Evolutionary conservation across 257 asterid genomes (phyloP), one percentile per base, ranked within the genome.

Genomic region (Solanum habrochaites): DNA sequence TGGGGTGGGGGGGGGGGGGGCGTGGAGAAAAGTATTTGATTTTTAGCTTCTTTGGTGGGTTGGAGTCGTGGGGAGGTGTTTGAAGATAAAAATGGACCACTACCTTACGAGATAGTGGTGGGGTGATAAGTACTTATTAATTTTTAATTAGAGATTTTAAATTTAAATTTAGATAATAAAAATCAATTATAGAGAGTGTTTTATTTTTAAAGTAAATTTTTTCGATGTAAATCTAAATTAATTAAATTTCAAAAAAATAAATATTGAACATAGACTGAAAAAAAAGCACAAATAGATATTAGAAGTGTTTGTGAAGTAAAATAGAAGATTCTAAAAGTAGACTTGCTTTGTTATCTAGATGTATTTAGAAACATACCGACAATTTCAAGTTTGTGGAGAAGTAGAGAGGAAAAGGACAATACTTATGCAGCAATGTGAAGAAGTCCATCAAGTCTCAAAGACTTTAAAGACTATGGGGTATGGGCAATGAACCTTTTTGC

Each of bases 171-270:
- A 31, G 15, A 15, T 2, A 35, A 15, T 69, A 16, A 72, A 35
- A 35, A 0, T 72, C 0, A 3, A 5, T 2, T 9, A 10, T 16
- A 35, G 1, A 20, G 0, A 32, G 2, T 3, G 2, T 0, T 71
- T 71, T 71, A 35, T 5, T 21, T 0, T 1, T 37, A 7, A 5
- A 73, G 1, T 3, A 8, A 1, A 35, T 32, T 7, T 32, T 32
- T 32, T 18, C 0, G 0, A 5, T 35, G 4, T 39, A 6, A 72
- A 73, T 72, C 0, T 11, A 6, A 0, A 37, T 37, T 18, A 35
- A 2, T 9, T 20, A 4, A 12, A 35, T 16, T 20, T 0, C 80
- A 72, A 10, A 52, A 15, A 52, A 5, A 35, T 3, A 1, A 72
- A 35, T 70, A 70, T 15, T 5, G 1, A 15, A 70, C 25, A 4